Conservation (phyloP, 192 early-diverging fungal genomes). For the Coemansia aciculifera region DNA sequence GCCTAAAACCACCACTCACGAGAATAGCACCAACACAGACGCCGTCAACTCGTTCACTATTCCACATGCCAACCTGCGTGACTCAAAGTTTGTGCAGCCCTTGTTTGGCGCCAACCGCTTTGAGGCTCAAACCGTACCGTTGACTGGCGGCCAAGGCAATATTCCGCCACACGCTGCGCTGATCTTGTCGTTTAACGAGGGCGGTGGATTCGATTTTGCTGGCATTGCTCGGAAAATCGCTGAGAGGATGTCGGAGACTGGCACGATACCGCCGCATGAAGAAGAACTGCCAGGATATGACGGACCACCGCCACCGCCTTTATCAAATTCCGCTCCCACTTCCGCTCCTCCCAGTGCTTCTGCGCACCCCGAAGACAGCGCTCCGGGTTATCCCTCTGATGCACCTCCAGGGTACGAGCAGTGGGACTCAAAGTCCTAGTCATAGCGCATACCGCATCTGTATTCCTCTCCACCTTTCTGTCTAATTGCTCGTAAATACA, state of each 20-base stretch:
- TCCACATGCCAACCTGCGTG: conserved; percentile 28
- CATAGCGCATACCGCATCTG: background rate
- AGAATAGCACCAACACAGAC: conserved; percentile 17
- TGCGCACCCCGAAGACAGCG: background rate
- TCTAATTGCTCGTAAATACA: conserved; percentile 2
- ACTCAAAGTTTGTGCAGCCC: conserved; percentile 36
- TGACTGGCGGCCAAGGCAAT: conserved; percentile 11
- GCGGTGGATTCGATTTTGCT: conserved; percentile 51
- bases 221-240: conserved; percentile 38
- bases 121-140: conserved; percentile 27
- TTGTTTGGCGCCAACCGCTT: conserved; percentile 46
- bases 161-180: conserved; percentile 13
- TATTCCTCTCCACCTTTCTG: background rate
- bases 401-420: conserved; percentile 47
- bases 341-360: background rate
- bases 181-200: conserved; percentile 45
- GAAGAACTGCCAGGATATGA: conserved; percentile 50
- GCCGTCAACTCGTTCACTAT: conserved; percentile 40
- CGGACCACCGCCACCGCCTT: conserved; percentile 9
- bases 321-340: background rate
- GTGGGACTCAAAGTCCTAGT: background rate
- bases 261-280: conserved; percentile 38
- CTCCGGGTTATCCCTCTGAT: conserved; percentile 31
- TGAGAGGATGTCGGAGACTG: conserved; percentile 37
- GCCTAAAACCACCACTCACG: conserved; percentile 24